phyloP scores from a whole-genome alignment of 768 basidiomycete species.

The Leccinum variicolor region DNA sequence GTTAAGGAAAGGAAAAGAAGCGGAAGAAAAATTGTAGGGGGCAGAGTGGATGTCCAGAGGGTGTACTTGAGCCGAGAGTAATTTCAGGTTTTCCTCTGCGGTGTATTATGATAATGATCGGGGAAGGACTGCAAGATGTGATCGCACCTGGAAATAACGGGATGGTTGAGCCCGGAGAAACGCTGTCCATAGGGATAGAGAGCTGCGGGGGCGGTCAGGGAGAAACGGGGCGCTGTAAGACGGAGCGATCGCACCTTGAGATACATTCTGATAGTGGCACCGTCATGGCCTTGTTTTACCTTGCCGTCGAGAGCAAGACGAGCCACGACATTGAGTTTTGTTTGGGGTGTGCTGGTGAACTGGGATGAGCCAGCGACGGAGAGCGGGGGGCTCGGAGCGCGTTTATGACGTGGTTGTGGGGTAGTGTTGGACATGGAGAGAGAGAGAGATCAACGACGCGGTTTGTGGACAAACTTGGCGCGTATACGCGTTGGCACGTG shows the following conservation, averaged over 20 bases:
- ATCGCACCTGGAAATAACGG: slow-evolving; percentile 68
- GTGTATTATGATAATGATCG: neutral
- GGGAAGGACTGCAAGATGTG: neutral
- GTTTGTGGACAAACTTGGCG: slow-evolving; percentile 8
- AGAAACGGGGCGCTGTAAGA: neutral
- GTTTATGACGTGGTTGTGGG: slow-evolving; percentile 26
- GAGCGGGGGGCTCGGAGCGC: slow-evolving; percentile 30
- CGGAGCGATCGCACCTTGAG: slow-evolving; percentile 52
- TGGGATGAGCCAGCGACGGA: slow-evolving; percentile 40
- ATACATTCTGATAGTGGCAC: slow-evolving; percentile 69
- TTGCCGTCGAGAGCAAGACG: slow-evolving; percentile 74
- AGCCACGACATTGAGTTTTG: slow-evolving; percentile 65
- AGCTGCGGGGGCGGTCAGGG: slow-evolving; percentile 40
- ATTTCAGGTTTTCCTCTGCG: slow-evolving; percentile 76
- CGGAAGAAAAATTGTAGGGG: slow-evolving; percentile 73
- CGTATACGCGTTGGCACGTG: slow-evolving; percentile 25
- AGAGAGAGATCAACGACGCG: neutral
- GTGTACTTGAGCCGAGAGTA: slow-evolving; percentile 70
- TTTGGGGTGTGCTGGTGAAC: slow-evolving; percentile 40
- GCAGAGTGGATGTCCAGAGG: slow-evolving; percentile 68
- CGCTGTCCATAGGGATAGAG: slow-evolving; percentile 61
- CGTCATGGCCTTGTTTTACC: slow-evolving; percentile 62
- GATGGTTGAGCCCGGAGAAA: slow-evolving; percentile 64
- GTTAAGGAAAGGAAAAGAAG: slow-evolving; percentile 58
- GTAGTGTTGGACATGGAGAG: slow-evolving; percentile 4